These are phyloP conservation scores for Penicillium sp. DNA, from an alignment of 2,329 filamentous ascomycete genomes.

Conservation along the genomic window DNA sequence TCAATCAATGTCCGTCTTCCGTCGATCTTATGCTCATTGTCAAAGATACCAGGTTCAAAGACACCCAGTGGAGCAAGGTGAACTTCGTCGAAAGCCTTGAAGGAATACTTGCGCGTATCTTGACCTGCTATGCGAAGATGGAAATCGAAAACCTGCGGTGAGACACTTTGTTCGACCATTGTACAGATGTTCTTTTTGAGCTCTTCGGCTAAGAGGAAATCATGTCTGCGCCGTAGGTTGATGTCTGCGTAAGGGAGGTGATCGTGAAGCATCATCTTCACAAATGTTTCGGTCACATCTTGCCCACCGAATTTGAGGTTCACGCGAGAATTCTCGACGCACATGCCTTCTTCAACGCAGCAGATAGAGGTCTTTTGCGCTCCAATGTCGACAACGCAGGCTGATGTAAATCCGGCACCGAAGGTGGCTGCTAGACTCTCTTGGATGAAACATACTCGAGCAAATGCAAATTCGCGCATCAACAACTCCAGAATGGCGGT, in stretches of 20 bases:
- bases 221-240: conserved; percentile 85
- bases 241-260: conserved; percentile 95
- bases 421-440: conserved; percentile 94
- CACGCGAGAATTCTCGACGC: conserved; percentile 89
- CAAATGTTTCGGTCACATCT: conserved; percentile 90
- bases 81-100: conserved; percentile 96
- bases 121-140: conserved; percentile 86
- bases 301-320: conserved; percentile 92
- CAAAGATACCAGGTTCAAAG: conserved; percentile 85
- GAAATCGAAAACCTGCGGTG: conserved; percentile 85
- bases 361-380: conserved; percentile 97
- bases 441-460: conserved; percentile 88
- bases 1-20: conserved; percentile 80
- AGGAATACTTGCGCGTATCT: conserved; percentile 87
- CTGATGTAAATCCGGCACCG: conserved; percentile 89
- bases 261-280: conserved; percentile 97
- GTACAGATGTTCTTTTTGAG: conserved; percentile 92
- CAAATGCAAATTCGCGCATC: conserved; percentile 87
- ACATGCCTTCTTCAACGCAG: conserved; percentile 95
- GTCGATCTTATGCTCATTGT: conserved; percentile 75
- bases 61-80: conserved; percentile 95
- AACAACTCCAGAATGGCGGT: conserved; percentile 81
- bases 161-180: conserved; percentile 85
- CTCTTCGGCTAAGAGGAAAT: conserved; percentile 92
- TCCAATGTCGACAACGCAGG: conserved; percentile 93